Base-by-base conservation (phyloP, 805 yeast species). In the Kuraishia borneana region DNA sequence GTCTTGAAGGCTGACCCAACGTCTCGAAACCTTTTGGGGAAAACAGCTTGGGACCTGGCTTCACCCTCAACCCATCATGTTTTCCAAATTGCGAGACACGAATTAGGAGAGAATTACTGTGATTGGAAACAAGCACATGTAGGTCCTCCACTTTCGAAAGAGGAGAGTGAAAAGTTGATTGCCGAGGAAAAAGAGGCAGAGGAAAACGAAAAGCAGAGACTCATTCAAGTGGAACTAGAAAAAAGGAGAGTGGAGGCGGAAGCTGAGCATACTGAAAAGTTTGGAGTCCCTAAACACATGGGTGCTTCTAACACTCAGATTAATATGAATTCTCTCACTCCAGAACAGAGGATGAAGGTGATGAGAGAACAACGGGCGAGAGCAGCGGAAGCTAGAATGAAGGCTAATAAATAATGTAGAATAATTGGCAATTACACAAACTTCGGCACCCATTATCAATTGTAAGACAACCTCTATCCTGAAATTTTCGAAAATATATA, bases 301-400 rank as follows among this genome's bases (percentile, higher is more conserved):
- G 47, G n/a, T 41, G 44, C 2, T 28, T 42, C 13, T 42, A 51
- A 1, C 57, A 53, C 36, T 29, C 65, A 58, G 42, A 58, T 61
- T 17, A 74, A 73, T 31, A 45, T 77, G 35, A 66, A 70, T 30
- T 77, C 87, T 0, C 61, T 89, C 36, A 68, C 75, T 6, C 85
- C 77, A 1, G 84, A 76, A 18, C 96, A 88, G 42, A 69, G 74
- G 46, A 65, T 68, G 68, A 70, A 77, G 46, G 58, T 92, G 16
- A 87, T 88, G 82, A 72, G 98, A 39, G 98, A 92, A 47, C 88
- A 88, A 48, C 66, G 97, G 36, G 96, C 96, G 1, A 69, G 97
- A 36, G 98, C 98, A 1, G 96, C 95, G 0, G 97, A 92, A 53
- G 95, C 89, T 1, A 66, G 98, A 44, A 46, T 83, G 47, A 65